A percentile compares a stretch with the other conserved stretches of the same genome.
phyloP scores from a whole-genome alignment of 257 asterid genomes.

The Craterostigma plantagineum region DNA sequence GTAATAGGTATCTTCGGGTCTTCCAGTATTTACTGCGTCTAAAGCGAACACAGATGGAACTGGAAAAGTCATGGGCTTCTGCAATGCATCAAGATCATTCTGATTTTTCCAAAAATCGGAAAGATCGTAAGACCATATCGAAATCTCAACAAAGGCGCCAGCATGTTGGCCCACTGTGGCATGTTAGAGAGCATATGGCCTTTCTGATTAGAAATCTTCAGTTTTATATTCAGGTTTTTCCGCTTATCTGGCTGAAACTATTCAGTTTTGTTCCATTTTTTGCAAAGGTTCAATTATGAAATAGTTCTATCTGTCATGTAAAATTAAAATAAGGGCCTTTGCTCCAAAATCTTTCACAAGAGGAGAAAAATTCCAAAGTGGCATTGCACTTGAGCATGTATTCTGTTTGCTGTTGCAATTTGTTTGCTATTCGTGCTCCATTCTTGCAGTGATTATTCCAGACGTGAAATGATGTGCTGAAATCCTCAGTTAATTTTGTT shows the following conservation, averaged over 20 bases:
- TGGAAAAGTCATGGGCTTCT: slow-evolving; percentile 96
- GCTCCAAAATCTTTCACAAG: no score
- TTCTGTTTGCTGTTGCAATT: no score
- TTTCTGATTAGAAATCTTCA: slow-evolving; percentile 91
- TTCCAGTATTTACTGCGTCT: slow-evolving; percentile 85
- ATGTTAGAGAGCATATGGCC: slow-evolving; percentile 95
- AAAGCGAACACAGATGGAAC: slow-evolving; percentile 90
- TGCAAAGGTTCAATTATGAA: not conserved
- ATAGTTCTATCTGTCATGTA: not conserved
- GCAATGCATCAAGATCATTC: slow-evolving; percentile 90
- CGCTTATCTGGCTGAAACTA: no score
- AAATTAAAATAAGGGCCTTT: not conserved
- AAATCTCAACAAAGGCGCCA: slow-evolving; percentile 62
- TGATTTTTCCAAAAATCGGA: slow-evolving; percentile 47
- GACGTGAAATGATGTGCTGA: no score
- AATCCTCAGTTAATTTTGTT: not conserved
- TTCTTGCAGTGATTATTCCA: no score
- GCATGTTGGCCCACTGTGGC: slow-evolving; percentile 86
- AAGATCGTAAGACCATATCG: slow-evolving; percentile 23
- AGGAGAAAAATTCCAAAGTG: no score
- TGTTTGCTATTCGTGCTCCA: no score
- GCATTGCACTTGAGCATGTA: no score
- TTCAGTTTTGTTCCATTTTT: no score
- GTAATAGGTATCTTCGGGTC: slow-evolving; percentile 68
- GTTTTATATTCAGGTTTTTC: slow-evolving; percentile 81